Evolutionary conservation across 1,284 basidiomycete species (phyloP).

Genomic region (Irpex sp.): DNA sequence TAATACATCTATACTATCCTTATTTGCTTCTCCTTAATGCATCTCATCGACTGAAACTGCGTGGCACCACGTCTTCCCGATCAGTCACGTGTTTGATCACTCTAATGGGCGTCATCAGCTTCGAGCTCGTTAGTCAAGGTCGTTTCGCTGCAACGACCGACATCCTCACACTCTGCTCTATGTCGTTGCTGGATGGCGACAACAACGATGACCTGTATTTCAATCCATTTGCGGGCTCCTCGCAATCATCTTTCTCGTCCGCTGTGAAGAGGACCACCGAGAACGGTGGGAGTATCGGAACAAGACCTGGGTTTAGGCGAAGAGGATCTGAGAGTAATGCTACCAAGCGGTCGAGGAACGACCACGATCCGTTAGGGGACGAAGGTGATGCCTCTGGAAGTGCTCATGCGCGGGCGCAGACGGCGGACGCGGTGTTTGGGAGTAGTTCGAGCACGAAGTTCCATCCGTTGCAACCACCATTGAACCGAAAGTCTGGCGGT

Average conservation of each 20-base stretch:
- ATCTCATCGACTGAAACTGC: background rate
- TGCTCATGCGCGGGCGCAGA: slow-evolving; percentile 24
- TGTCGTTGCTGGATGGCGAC: slow-evolving; percentile 6
- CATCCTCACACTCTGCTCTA: slow-evolving; percentile 2
- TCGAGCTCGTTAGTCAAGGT: background rate
- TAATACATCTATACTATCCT: background rate
- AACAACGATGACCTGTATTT: slow-evolving; percentile 8
- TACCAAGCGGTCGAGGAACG: slow-evolving; percentile 17
- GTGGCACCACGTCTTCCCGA: background rate
- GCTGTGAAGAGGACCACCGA: slow-evolving; percentile 18
- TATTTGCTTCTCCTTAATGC: background rate
- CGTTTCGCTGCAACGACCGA: slow-evolving; percentile 6
- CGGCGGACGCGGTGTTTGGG: slow-evolving; percentile 18
- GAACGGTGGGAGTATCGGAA: slow-evolving; percentile 16
- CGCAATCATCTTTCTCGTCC: slow-evolving; percentile 24
- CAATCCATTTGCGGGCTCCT: slow-evolving; percentile 20
- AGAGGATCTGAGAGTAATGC: slow-evolving; percentile 25
- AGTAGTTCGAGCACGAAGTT: slow-evolving; percentile 8
- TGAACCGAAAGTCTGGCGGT: slow-evolving; percentile 6
- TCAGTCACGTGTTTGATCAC: background rate
- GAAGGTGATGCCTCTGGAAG: background rate
- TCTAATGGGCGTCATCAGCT: background rate
- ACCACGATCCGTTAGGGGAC: slow-evolving; percentile 22
- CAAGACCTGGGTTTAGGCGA: slow-evolving; percentile 21
- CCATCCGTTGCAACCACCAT: slow-evolving; percentile 15